Percentiles rank a stretch among this genome's conserved stretches.
Evolutionary conservation across 805 yeast species (phyloP).

Genomic region (Zygotorulaspora chibaensis): DNA sequence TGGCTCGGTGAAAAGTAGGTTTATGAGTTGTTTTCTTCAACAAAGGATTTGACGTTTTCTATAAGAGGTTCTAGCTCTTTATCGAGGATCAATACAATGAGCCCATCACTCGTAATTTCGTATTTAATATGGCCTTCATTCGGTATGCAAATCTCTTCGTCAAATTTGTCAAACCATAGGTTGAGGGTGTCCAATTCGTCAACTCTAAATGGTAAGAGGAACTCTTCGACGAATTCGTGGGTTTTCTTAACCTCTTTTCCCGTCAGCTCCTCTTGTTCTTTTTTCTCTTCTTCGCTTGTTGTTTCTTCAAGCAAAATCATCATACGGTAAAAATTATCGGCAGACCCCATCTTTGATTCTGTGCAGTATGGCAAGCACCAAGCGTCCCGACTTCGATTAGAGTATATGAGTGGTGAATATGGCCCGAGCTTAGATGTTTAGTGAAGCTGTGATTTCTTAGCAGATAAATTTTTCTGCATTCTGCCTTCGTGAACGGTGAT

Average conservation of each 20-base stretch:
- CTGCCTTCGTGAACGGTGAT: too few species aligned
- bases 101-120: slow-evolving; percentile 37
- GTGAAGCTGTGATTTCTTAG: too few species aligned
- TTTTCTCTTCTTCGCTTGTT: slow-evolving; percentile 13
- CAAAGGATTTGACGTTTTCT: slow-evolving; percentile 28
- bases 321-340: slow-evolving; percentile 28
- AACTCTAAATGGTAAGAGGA: slow-evolving; percentile 28
- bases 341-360: slow-evolving; percentile 14
- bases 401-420: too few species aligned
- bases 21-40: slow-evolving; percentile 17
- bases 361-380: neutral
- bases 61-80: slow-evolving; percentile 27
- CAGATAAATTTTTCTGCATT: too few species aligned
- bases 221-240: slow-evolving; percentile 35
- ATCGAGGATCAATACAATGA: slow-evolving; percentile 32
- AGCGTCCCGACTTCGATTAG: neutral
- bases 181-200: slow-evolving; percentile 34
- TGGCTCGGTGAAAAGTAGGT: neutral
- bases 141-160: slow-evolving; percentile 35
- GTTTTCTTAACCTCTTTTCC: slow-evolving; percentile 19
- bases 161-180: slow-evolving; percentile 37
- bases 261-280: slow-evolving; percentile 1
- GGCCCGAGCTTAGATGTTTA: too few species aligned
- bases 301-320: slow-evolving; percentile 31
- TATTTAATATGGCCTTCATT: slow-evolving; percentile 38